Percentiles rank a stretch among this genome's conserved stretches.
These are phyloP conservation scores for Chenopodium formosanum DNA, from an alignment of 148 eudicot genomes.

Conservation along the genomic window DNA sequence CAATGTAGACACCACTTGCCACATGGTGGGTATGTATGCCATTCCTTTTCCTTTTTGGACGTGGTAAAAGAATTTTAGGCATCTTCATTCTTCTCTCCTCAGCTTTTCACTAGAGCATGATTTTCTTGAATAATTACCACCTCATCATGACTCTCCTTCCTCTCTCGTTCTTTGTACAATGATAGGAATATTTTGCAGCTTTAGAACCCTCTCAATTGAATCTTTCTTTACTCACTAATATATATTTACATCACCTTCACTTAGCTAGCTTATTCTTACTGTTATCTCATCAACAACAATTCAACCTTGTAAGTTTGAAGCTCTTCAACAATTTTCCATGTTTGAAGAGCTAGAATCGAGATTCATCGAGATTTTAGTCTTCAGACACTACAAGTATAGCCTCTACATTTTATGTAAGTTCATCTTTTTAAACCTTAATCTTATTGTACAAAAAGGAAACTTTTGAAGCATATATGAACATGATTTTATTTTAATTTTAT, in stretches of 20 bases:
- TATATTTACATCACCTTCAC: background rate
- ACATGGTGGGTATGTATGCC: slow-evolving; percentile 34
- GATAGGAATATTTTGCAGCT: slow-evolving; percentile 23
- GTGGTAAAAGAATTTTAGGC: slow-evolving; percentile 29
- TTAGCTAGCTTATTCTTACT: background rate
- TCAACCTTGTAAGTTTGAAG: background rate
- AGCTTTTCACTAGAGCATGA: slow-evolving; percentile 33
- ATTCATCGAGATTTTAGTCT: background rate
- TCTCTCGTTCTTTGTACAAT: slow-evolving; percentile 13
- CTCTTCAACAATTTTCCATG: background rate
- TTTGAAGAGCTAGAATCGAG: background rate
- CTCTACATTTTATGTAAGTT: slow-evolving; percentile 2
- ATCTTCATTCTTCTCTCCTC: slow-evolving; percentile 17
- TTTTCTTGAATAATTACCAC: slow-evolving; percentile 27
- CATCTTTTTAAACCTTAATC: background rate
- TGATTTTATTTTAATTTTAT: background rate
- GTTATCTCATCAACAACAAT: background rate
- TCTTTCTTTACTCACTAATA: background rate
- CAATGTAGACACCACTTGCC: slow-evolving; percentile 31
- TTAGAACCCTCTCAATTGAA: slow-evolving; percentile 13
- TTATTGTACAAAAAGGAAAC: background rate
- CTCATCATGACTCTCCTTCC: slow-evolving; percentile 7
- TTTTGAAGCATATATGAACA: background rate
- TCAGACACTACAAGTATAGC: background rate
- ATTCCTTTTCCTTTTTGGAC: slow-evolving; percentile 36